Conservation (phyloP, 805 yeast genomes). For the Saitoella complicata region DNA sequence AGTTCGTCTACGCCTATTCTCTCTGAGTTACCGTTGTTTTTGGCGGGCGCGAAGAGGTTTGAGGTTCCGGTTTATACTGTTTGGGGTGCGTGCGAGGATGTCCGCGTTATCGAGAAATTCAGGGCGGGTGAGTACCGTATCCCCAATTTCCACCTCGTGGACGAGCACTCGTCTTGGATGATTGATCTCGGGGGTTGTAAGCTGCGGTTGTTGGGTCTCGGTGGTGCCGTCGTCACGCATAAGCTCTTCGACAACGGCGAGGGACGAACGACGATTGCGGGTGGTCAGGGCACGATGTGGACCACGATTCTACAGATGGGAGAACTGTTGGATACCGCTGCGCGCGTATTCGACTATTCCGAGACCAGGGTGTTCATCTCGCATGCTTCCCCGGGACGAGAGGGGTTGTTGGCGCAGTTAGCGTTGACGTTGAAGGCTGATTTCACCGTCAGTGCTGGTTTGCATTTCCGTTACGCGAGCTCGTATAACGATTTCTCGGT, state of each 20-base stretch:
- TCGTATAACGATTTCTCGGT: conserved; percentile 53
- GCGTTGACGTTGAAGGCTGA: conserved; percentile 54
- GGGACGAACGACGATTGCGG: conserved; percentile 31
- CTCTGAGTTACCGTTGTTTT: conserved; percentile 36
- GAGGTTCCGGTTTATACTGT: conserved; percentile 57
- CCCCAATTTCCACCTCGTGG: conserved; percentile 44
- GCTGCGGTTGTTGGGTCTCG: conserved; percentile 49
- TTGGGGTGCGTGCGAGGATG: conserved; percentile 65
- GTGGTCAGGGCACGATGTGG: conserved; percentile 60
- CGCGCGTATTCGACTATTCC: conserved; percentile 24
- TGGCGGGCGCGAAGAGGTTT: conserved; percentile 28
- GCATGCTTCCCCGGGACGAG: conserved; percentile 57
- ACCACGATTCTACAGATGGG: conserved; percentile 56
- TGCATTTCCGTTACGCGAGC: conserved; percentile 55
- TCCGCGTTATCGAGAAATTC: conserved; percentile 46
- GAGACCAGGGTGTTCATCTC: conserved; percentile 47
- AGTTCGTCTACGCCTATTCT: conserved; percentile 16
- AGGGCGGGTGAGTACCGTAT: conserved; percentile 36
- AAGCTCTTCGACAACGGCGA: conserved; percentile 53
- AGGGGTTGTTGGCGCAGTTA: conserved; percentile 51
- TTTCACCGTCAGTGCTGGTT: conserved; percentile 53
- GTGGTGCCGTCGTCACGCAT: conserved; percentile 54
- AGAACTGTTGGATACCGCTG: conserved; percentile 36
- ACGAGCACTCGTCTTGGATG: conserved; percentile 35
- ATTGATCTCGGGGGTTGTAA: conserved; percentile 29